Evolutionary conservation across 1,284 basidiomycete species (phyloP).

Genomic region (Ganoderma lingzhi): DNA sequence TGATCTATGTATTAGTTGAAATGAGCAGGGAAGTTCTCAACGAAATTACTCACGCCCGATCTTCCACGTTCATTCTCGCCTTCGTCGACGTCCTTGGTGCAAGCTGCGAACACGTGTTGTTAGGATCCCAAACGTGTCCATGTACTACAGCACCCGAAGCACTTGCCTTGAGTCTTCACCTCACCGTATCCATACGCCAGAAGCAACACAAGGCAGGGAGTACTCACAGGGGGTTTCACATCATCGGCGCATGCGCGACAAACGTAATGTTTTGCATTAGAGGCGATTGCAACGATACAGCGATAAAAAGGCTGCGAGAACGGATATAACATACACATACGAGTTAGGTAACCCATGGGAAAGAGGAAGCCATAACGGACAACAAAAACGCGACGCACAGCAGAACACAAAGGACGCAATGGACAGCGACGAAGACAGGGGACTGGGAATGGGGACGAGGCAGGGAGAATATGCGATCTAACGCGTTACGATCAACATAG

Average conservation of each 20-base stretch:
- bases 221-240: not conserved
- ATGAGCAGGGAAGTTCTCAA: not conserved
- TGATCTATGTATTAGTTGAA: not conserved
- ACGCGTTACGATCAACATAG: slow-evolving; percentile 36
- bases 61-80: not conserved
- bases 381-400: slow-evolving; percentile 31
- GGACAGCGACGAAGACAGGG: slow-evolving; percentile 24
- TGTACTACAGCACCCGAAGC: not conserved
- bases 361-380: slow-evolving; percentile 21
- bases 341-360: slow-evolving; percentile 23
- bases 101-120: not conserved
- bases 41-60: too few relatives aligned
- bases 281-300: slow-evolving; percentile 27
- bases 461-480: slow-evolving; percentile 18
- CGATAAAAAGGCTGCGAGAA: slow-evolving; percentile 16
- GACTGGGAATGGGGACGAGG: slow-evolving; percentile 17
- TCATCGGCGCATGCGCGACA: not conserved
- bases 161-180: not conserved
- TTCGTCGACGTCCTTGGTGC: not conserved
- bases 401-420: slow-evolving; percentile 27
- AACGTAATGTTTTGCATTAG: slow-evolving; percentile 3
- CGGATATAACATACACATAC: slow-evolving; percentile 32
- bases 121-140: not conserved
- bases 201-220: not conserved
- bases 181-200: not conserved